Evolutionary conservation across 371 early-diverging fungal genomes (phyloP).

Genomic region (Parasitella parasitica): DNA sequence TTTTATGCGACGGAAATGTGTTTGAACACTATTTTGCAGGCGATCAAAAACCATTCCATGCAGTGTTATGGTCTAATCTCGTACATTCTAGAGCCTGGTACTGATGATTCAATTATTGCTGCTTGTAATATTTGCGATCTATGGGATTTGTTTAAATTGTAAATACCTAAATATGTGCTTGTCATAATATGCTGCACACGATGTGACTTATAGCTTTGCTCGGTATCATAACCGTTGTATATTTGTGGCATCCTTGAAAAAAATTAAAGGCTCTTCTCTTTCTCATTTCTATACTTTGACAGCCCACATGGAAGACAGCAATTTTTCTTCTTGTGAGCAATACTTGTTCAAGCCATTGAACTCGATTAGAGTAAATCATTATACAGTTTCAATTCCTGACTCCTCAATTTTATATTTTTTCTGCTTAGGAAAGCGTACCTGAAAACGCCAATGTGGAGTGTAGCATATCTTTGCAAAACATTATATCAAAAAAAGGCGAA

Average conservation of each 20-base stretch:
- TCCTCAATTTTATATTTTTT: too few species aligned
- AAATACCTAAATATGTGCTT: neutral
- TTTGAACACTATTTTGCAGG: neutral
- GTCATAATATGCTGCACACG: neutral
- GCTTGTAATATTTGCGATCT: conserved; percentile 21
- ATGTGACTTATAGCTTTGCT: neutral
- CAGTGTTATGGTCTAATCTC: conserved; percentile 5
- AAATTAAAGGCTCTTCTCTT: too few species aligned
- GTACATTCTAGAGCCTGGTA: conserved; percentile 16
- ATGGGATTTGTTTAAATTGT: conserved; percentile 22
- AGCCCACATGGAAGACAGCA: neutral
- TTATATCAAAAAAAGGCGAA: too few species aligned
- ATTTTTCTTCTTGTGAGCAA: neutral
- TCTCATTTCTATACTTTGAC: neutral
- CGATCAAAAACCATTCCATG: neutral
- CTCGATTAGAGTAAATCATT: neutral
- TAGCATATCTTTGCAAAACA: too few species aligned
- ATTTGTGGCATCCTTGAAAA: too few species aligned
- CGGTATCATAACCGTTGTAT: too few species aligned
- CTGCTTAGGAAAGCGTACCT: too few species aligned
- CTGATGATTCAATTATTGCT: conserved; percentile 12
- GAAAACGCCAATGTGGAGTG: neutral
- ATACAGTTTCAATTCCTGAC: too few species aligned
- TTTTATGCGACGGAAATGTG: conserved; percentile 16
- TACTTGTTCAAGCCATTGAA: neutral